Base-by-base conservation (phyloP, 202 grass and related monocot species). In the Saccharum hybrid region DNA sequence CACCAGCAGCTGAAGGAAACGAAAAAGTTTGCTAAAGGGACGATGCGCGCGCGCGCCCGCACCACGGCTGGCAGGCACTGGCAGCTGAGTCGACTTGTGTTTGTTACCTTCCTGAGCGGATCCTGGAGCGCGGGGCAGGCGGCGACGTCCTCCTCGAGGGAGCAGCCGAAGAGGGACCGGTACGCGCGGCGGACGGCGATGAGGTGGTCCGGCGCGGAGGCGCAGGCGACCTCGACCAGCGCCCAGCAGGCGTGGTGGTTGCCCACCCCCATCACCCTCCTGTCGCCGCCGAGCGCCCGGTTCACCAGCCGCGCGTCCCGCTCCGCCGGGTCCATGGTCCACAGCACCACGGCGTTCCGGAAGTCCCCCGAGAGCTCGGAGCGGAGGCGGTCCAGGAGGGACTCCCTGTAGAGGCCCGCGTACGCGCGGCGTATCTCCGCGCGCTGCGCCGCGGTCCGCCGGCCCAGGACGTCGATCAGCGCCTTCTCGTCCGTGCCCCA, bases 331-430 rank as follows among this genome's bases (percentile, higher is more conserved):
- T 95, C 90, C 76, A 21, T 92, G 42, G 83, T 52, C 90, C 86
- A 88, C 71, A 90, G 62, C 36, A 92, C 68, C 81, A 92, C 84
- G 78, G 90, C 90, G 61, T 83, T 85, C 82, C 72, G 74, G 78
- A 94, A 92, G 81, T 94, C 85, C 21, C 90, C 90, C 65, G 90
- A 92, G 49, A 94, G 90, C 90, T 92, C 92, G 72, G 82, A 86
- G 14, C 81, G 62, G 84, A 92, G 90, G 41, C 75, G 82, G 74
- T 88, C 63, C n/a, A 88, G 82, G 68, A 94, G 85, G 51, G 87
- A 88, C 71, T 90, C 87, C 31, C 79, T 56, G 82, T 92, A 94
- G 33, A 94, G 71, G 10, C n/a, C 15, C 14, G 79, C 85, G 65
- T 92, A 92, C 15, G 82, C 69, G 10, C 80, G 54, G 40, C 83